Evolutionary conservation across 2,329 filamentous ascomycete genomes (phyloP).

Genomic region (Drechmeria coniospora): DNA sequence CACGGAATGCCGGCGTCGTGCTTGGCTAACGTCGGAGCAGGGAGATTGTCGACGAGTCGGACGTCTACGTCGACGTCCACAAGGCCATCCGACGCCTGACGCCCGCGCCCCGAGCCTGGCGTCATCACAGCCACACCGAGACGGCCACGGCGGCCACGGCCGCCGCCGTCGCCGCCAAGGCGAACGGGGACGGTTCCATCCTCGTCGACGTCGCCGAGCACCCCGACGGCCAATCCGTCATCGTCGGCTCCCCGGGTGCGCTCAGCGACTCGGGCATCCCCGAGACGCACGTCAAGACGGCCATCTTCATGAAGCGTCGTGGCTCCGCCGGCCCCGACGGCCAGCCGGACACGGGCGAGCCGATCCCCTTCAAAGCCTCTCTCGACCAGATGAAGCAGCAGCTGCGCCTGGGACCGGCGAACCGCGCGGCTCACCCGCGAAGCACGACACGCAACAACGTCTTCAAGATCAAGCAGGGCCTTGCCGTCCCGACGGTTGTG

Average conservation of each 20-base stretch:
- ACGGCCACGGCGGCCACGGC: constrained; percentile 7
- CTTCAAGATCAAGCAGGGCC: constrained; percentile 48
- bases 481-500: constrained; percentile 7
- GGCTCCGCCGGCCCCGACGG: constrained; percentile 40
- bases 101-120: constrained; percentile 65
- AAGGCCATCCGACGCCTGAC: constrained; percentile 86
- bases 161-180: constrained; percentile 16
- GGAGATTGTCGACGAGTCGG: constrained; percentile 97
- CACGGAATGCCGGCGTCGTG: not conserved
- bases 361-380: constrained; percentile 42
- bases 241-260: constrained; percentile 19
- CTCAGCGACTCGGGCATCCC: constrained; percentile 22
- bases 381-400: constrained; percentile 48
- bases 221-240: constrained; percentile 15
- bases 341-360: constrained; percentile 23
- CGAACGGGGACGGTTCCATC: constrained; percentile 13
- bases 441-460: constrained; percentile 40
- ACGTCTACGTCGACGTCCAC: constrained; percentile 96
- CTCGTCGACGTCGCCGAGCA: constrained; percentile 27
- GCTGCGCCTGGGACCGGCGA: constrained; percentile 51
- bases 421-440: constrained; percentile 46
- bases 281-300: constrained; percentile 32
- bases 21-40: constrained; percentile 25
- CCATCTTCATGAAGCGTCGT: constrained; percentile 45
- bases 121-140: constrained; percentile 16